These are phyloP conservation scores for Aspergillus taichungensis DNA, from an alignment of 495 filamentous ascomycete genomes.

Conservation along the genomic window DNA sequence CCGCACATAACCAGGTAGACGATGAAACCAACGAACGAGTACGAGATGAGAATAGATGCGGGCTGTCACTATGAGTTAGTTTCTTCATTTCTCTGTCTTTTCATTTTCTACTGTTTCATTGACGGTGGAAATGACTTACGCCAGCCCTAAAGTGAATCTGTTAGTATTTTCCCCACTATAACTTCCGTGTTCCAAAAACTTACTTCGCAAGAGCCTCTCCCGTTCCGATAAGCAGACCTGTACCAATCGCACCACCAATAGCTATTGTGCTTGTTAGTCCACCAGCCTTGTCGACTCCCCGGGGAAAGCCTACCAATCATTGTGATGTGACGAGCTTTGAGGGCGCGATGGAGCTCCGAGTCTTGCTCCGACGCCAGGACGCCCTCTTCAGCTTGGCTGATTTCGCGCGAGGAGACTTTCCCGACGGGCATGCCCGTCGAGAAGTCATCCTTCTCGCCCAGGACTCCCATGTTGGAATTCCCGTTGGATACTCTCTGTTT, in stretches of 20 bases:
- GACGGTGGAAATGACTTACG: slow-evolving; percentile 18
- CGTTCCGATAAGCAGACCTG: slow-evolving; percentile 59
- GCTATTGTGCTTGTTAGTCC: slow-evolving; percentile 33
- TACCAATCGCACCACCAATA: slow-evolving; percentile 82
- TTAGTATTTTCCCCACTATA: slow-evolving; percentile 1
- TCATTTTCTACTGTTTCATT: background rate
- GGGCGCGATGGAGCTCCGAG: slow-evolving; percentile 53
- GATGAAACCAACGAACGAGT: slow-evolving; percentile 49
- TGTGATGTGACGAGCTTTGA: slow-evolving; percentile 69
- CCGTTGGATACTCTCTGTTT: no score
- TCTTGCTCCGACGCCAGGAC: slow-evolving; percentile 17
- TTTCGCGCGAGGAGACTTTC: slow-evolving; percentile 17
- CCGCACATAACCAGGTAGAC: slow-evolving; percentile 59
- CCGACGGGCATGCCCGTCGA: slow-evolving; percentile 6
- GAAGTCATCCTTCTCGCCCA: slow-evolving; percentile 9
- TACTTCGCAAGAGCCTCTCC: slow-evolving; percentile 54
- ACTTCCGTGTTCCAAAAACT: slow-evolving; percentile 5
- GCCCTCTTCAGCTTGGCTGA: slow-evolving; percentile 15
- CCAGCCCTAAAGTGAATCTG: slow-evolving; percentile 21
- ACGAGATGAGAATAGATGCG: slow-evolving; percentile 63
- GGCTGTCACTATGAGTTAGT: slow-evolving; percentile 46
- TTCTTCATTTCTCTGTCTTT: background rate
- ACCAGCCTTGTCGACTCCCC: background rate
- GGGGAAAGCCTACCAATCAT: slow-evolving; percentile 53
- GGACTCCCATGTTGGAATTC: slow-evolving; percentile 6